Percentiles rank a stretch among this genome's conserved stretches.
phyloP scores from a whole-genome alignment of 768 basidiomycete genomes.

The Hortiboletus campestris region DNA sequence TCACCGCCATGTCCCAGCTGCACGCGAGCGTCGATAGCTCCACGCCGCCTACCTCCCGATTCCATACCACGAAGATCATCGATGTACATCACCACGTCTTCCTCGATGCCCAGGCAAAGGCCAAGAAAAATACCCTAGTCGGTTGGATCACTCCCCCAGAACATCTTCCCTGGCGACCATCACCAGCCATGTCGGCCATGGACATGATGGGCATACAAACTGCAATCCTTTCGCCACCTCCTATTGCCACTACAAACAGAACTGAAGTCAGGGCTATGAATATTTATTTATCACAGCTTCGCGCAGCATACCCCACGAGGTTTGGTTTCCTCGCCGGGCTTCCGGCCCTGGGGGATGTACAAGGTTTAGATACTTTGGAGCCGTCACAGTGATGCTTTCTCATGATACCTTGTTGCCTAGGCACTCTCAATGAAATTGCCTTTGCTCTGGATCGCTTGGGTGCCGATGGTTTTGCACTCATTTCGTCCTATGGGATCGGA shows the following conservation, averaged over 20 bases:
- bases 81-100: conserved; percentile 84
- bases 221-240: conserved; percentile 67
- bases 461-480: conserved; percentile 63
- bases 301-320: conserved; percentile 46
- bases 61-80: conserved; percentile 29
- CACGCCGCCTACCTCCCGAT: background rate
- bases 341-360: conserved; percentile 59
- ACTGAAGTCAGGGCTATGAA: conserved; percentile 47
- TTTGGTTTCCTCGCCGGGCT: conserved; percentile 73
- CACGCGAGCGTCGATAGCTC: background rate
- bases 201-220: conserved; percentile 53
- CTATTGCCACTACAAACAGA: conserved; percentile 47
- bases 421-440: conserved; percentile 56
- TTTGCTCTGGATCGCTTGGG: conserved; percentile 59
- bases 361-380: conserved; percentile 40
- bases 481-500: conserved; percentile 66
- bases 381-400: background rate
- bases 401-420: conserved; percentile 34
- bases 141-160: conserved; percentile 65
- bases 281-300: conserved; percentile 44
- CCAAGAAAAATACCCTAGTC: conserved; percentile 40
- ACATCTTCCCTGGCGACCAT: conserved; percentile 64
- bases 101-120: conserved; percentile 50
- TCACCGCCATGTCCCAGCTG: conserved; percentile 14
- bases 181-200: conserved; percentile 62